These are phyloP conservation scores for Kokia cookei DNA, from an alignment of 441 rosid species.

Conservation along the genomic window DNA sequence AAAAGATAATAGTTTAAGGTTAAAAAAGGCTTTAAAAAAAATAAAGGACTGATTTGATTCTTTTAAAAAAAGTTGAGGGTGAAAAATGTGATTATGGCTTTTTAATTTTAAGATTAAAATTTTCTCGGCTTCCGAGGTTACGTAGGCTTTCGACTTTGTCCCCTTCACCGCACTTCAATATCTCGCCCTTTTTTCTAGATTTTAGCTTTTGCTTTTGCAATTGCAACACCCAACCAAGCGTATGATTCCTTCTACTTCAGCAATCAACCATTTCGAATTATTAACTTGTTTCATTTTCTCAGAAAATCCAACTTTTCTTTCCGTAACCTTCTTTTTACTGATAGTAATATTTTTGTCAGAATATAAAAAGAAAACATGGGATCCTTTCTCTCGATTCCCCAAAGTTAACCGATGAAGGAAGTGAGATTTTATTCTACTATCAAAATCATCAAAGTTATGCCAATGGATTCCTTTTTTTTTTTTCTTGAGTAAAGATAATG, in stretches of 20 bases:
- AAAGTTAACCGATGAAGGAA: neutral
- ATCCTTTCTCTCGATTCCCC: neutral
- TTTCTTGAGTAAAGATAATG: neutral
- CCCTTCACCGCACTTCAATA: slow-evolving; percentile 2
- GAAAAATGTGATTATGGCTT: no score
- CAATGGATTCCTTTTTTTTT: neutral
- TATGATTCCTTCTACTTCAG: neutral
- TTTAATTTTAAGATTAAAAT: neutral
- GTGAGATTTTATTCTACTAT: neutral
- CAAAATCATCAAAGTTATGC: neutral
- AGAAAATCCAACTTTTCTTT: neutral
- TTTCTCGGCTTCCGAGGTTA: slow-evolving; percentile 16
- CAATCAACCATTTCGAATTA: neutral
- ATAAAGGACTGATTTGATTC: no score
- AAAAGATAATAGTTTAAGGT: no score
- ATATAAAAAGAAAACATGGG: neutral
- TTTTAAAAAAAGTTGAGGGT: no score
- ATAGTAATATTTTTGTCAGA: neutral
- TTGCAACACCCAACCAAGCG: neutral
- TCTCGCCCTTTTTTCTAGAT: neutral
- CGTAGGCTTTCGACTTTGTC: neutral
- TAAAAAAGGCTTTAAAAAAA: no score
- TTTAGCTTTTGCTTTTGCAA: slow-evolving; percentile 4
- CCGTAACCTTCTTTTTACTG: no score
- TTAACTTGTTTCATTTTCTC: neutral